Conservation (phyloP, 1,284 basidiomycete species). For the Trametes pubescens region DNA sequence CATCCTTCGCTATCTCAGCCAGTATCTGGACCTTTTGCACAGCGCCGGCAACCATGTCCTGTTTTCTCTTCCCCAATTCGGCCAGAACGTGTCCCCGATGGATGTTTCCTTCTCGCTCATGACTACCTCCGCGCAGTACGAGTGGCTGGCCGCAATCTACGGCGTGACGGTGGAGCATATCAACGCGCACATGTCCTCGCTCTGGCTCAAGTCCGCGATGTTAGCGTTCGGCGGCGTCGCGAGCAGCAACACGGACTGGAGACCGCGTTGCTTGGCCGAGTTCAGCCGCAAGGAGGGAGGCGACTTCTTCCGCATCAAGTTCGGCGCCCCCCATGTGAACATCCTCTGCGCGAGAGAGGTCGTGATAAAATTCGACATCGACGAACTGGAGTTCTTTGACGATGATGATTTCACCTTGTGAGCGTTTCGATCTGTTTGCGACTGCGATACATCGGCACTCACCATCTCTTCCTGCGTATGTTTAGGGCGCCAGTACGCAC, state of each 20-base stretch:
- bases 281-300: slow-evolving; percentile 29
- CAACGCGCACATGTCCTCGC: slow-evolving; percentile 42
- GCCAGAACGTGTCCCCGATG: slow-evolving; percentile 33
- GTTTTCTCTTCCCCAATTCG: slow-evolving; percentile 44
- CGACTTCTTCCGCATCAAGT: slow-evolving; percentile 39
- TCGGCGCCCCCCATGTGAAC: slow-evolving; percentile 42
- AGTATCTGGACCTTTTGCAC: slow-evolving; percentile 40
- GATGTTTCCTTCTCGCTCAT: slow-evolving; percentile 37
- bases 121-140: slow-evolving; percentile 27
- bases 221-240: slow-evolving; percentile 30
- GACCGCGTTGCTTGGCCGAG: slow-evolving; percentile 40
- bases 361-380: slow-evolving; percentile 42
- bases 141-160: slow-evolving; percentile 30
- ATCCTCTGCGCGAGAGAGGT: slow-evolving; percentile 45
- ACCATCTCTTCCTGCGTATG: not conserved
- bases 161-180: slow-evolving; percentile 42
- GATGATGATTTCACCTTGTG: slow-evolving; percentile 37
- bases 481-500: slow-evolving; percentile 20
- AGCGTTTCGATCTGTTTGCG: slow-evolving; percentile 3
- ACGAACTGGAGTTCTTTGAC: slow-evolving; percentile 41
- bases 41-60: slow-evolving; percentile 42
- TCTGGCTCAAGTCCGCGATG: slow-evolving; percentile 45
- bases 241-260: slow-evolving; percentile 24
- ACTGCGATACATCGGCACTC: not conserved
- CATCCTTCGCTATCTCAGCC: slow-evolving; percentile 31